A percentile compares a stretch with the other conserved stretches of the same genome.
phyloP scores from a whole-genome alignment of 202 grass and related monocot species.

The Schoenoplectus tabernaemontani region DNA sequence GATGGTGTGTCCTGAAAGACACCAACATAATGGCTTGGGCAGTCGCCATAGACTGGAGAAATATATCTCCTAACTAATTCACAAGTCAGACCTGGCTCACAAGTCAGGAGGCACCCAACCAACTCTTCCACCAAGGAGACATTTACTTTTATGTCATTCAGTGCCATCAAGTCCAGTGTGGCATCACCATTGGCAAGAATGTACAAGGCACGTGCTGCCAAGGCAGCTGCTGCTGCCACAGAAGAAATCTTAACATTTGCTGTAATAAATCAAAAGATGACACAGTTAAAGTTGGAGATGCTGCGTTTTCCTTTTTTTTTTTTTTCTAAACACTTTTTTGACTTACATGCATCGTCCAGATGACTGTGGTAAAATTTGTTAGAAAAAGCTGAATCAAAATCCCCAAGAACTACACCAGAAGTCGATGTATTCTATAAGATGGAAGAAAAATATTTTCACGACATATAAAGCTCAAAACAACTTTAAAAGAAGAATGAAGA shows the following conservation, averaged over 20 bases:
- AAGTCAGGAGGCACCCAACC: constrained; percentile 64
- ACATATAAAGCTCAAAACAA: constrained; percentile 7
- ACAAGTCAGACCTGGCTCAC: constrained; percentile 80
- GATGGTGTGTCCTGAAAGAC: constrained; percentile 65
- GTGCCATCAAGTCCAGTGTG: constrained; percentile 54
- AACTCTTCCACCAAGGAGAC: constrained; percentile 69
- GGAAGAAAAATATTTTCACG: constrained; percentile 21
- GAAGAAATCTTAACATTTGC: constrained; percentile 83
- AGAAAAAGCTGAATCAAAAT: constrained; percentile 77
- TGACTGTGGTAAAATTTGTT: constrained; percentile 87
- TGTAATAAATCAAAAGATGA: constrained; percentile 16
- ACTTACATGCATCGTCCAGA: constrained; percentile 65
- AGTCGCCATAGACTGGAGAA: constrained; percentile 43
- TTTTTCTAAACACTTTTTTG: not conserved
- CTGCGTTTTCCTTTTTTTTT: not conserved
- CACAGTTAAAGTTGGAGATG: not conserved
- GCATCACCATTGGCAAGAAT: constrained; percentile 57
- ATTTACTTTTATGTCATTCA: constrained; percentile 88
- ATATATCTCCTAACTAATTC: constrained; percentile 57
- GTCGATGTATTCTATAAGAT: constrained; percentile 64
- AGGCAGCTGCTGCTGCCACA: constrained; percentile 66
- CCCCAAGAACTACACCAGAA: constrained; percentile 87
- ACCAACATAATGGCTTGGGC: constrained; percentile 92
- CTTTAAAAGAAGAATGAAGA: not conserved
- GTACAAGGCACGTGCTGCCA: constrained; percentile 68